Evolutionary conservation across 2,329 filamentous ascomycete species (phyloP), one percentile per base, ranked within the genome.

Genomic region (Cladorrhinum sp.): DNA sequence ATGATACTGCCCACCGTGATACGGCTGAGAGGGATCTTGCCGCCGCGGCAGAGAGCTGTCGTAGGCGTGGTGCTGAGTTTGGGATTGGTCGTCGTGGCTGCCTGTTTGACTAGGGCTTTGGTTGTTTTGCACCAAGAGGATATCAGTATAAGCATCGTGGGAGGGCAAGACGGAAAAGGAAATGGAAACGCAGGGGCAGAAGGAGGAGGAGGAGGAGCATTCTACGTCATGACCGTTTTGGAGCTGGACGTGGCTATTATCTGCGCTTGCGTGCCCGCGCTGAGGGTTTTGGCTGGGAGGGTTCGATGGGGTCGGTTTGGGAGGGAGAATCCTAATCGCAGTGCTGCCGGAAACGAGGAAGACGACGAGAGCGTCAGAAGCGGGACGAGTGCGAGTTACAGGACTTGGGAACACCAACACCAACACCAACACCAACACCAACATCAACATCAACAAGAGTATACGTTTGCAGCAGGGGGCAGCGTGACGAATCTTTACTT

Each of bases 61-160:
- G 72, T 82, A 2, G 70, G 71, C 1, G 50, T 76, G 18, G 78
- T 83, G 69, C 73, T 83, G 56, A 75, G 73, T 10, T 70, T 82
- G 14, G 76, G 80, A 26, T 64, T 75, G 16, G 76, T 80, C 54
- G 73, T 74, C 12, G 66, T 77, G 5, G 72, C 69, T 4, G 73
- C 75, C 16, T 72, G 74, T 39, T 66, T 76, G 51, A 69, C 75
- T 14, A 70, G 75, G 1, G 42, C 70, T 62, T 62, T 73, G 64
- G 66, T 75, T 6, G 69, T 66, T 21, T 63, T 74, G 23, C 68
- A 67, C n/a, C n/a, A n/a, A n/a, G n/a, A n/a, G n/a, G n/a, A n/a
- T n/a, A n/a, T n/a, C n/a, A n/a, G n/a, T n/a, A n/a, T n/a, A n/a
- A n/a, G n/a, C n/a, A n/a, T n/a, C n/a, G n/a, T n/a, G n/a, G n/a